Evolutionary conservation across 345 rosid genomes (phyloP).

Genomic region (Syzygium jambos): DNA sequence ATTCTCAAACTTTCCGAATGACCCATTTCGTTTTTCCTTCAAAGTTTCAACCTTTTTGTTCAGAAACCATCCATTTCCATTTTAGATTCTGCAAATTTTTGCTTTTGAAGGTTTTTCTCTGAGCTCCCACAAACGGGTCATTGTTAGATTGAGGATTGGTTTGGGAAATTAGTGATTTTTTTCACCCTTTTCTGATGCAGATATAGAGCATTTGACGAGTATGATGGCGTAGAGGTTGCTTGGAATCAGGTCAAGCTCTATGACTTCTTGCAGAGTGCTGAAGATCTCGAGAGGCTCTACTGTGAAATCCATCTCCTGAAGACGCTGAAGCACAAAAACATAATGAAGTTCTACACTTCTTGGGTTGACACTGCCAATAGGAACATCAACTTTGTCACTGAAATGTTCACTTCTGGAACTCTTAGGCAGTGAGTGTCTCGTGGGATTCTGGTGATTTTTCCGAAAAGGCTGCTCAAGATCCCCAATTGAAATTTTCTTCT

Average conservation of each 20-base stretch:
- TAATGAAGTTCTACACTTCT: constrained; percentile 86
- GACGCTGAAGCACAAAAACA: constrained; percentile 81
- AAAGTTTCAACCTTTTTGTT: constrained; percentile 3
- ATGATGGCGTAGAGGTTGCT: constrained; percentile 90
- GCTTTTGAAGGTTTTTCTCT: neutral
- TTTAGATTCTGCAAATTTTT: neutral
- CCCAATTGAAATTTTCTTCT: neutral
- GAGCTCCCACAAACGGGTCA: constrained; percentile 7
- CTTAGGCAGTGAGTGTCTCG: constrained; percentile 62
- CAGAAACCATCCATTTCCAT: neutral
- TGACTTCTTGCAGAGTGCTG: constrained; percentile 86
- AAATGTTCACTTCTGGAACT: constrained; percentile 96
- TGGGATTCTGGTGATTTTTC: neutral
- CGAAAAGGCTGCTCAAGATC: neutral
- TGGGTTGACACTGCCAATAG: constrained; percentile 83
- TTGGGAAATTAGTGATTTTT: constrained; percentile 10
- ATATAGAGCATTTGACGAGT: constrained; percentile 91
- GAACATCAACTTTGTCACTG: constrained; percentile 89
- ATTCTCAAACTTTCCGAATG: neutral
- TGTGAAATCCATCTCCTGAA: constrained; percentile 93
- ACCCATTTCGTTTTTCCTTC: constrained; percentile 14
- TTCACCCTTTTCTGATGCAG: constrained; percentile 38
- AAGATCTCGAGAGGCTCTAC: constrained; percentile 91
- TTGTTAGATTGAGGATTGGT: constrained; percentile 14
- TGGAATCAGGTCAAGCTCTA: constrained; percentile 98